Evolutionary conservation across 129 eudicot species (phyloP), one percentile per base, ranked within the genome.

Genomic region (Artemisia argyi): DNA sequence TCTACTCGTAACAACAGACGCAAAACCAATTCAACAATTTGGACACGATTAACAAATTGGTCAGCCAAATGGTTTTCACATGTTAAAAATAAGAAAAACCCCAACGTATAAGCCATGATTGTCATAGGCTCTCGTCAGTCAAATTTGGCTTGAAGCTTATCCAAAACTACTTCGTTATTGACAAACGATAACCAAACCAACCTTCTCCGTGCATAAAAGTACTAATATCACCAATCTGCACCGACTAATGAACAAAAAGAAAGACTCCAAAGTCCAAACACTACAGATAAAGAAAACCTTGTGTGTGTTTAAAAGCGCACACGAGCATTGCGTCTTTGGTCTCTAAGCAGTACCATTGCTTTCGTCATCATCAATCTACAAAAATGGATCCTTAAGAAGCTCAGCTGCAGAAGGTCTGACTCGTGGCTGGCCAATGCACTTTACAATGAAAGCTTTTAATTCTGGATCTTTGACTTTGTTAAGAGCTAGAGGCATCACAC

Each of bases 321-420:
- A 48, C 6, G 51, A 6, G 19, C 18, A 30, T 10, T 35, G 28
- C 66, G 49, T 56, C 42, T 63, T 32, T 3, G 32, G 35, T 65
- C 26, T 18, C 39, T 35, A 69, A 12, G 63, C 42, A 17, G 71
- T 69, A 22, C 76, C 51, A 61, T 69, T 68, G 19, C 28, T 28
- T 44, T 77, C 80, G 28, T 69, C 69, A 72, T 74, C 51, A 30
- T 68, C 67, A 50, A 74, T 64, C 7, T 78, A 82, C 48, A 79
- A 56, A 74, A 89, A 89, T 10, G 95, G 83, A 69, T 91, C 97
- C 73, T 83, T 83, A 30, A 87, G 84, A 77, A 91, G 95, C 7
- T 85, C 87, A 68, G 91, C 35, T 35, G 97, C 95, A 0, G 91
- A 85, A 57, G 91, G 91, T 65, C 95, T 77, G 28, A 69, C 82